Evolutionary conservation across 768 basidiomycete species (phyloP).

Genomic region (Rhizopogon roseolus): DNA sequence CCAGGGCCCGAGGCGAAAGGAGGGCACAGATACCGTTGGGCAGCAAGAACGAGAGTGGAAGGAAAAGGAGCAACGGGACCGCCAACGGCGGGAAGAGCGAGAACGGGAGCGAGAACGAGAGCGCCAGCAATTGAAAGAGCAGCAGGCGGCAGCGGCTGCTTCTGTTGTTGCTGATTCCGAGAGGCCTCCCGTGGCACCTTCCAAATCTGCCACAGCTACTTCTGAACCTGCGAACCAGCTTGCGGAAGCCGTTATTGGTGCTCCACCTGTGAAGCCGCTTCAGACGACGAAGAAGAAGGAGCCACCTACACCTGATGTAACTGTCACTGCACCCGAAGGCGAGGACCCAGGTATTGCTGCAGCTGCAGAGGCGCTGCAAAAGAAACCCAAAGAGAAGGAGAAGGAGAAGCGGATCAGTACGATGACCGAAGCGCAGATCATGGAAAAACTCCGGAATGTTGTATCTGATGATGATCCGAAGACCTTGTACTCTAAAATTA

Average conservation of each 20-base stretch:
- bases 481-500: slow-evolving; percentile 89
- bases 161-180: slow-evolving; percentile 30
- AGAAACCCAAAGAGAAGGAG: slow-evolving; percentile 53
- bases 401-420: slow-evolving; percentile 87
- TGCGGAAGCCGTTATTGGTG: slow-evolving; percentile 47
- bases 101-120: slow-evolving; percentile 28
- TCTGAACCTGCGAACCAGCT: slow-evolving; percentile 40
- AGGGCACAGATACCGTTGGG: slow-evolving; percentile 35
- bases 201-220: slow-evolving; percentile 39
- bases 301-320: slow-evolving; percentile 33
- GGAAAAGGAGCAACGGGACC: slow-evolving; percentile 31
- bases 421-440: slow-evolving; percentile 96
- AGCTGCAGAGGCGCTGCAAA: slow-evolving; percentile 61
- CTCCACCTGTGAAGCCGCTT: slow-evolving; percentile 68
- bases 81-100: slow-evolving; percentile 30
- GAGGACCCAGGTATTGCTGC: slow-evolving; percentile 53
- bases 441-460: slow-evolving; percentile 92
- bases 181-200: slow-evolving; percentile 39
- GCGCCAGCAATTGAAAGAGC: slow-evolving; percentile 16
- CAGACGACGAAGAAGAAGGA: slow-evolving; percentile 67
- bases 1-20: slow-evolving; percentile 42
- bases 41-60: slow-evolving; percentile 32
- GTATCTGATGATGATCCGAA: slow-evolving; percentile 88
- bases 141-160: slow-evolving; percentile 21
- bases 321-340: slow-evolving; percentile 45